Base-by-base conservation (phyloP, 495 filamentous ascomycete genomes). In the Amniculicola lignicola region DNA sequence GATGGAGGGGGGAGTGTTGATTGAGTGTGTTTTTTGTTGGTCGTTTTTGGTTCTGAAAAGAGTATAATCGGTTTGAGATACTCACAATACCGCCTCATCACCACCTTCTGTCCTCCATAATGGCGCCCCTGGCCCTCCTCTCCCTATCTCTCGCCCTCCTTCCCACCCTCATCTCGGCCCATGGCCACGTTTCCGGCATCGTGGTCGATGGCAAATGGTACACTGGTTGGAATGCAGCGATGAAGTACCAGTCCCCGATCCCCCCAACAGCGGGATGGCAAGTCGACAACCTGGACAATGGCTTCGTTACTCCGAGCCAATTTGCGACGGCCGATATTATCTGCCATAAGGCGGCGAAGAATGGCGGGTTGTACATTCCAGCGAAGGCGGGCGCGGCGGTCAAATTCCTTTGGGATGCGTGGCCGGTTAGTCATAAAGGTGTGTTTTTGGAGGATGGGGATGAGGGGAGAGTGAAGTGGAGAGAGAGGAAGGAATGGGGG, bases 191-290 rank as follows among this genome's bases (percentile, higher is more conserved):
- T 40, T 16, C 40, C 7, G 52, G 52, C 36, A 60, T 67, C 37
- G 40, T 67, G 21, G 60, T 41, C 23, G 53, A 60, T 35, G 57
- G 61, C 7, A 52, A 31, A 28, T 71, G 64, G 47, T 79, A 76
- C 68, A 59, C 63, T 18, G 75, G 75, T 44, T 82, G 75, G 68
- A 72, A 78, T 61, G 76, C 74, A 2, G 72, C 62, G 45, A 73
- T 70, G 59, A 70, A 70, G 29, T 60, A 47, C 45, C 35, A 44
- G 9, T 56, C 10, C 22, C 51, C 59, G 0, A 40, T 52, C 16
- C 81, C 79, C 22, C 71, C 71, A 4, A 72, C 75, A 28, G 75
- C 80, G 59, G 81, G 74, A 54, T 85, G 82, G 81, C 69, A 73
- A 19, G 74, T 73, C 18, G 60, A 73, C 24, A 75, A 76, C 48